Evolutionary conservation across 1,139 yeast genomes (phyloP), one percentile per base, ranked within the genome.

Genomic region (Barnettozyma hawaiiensis): DNA sequence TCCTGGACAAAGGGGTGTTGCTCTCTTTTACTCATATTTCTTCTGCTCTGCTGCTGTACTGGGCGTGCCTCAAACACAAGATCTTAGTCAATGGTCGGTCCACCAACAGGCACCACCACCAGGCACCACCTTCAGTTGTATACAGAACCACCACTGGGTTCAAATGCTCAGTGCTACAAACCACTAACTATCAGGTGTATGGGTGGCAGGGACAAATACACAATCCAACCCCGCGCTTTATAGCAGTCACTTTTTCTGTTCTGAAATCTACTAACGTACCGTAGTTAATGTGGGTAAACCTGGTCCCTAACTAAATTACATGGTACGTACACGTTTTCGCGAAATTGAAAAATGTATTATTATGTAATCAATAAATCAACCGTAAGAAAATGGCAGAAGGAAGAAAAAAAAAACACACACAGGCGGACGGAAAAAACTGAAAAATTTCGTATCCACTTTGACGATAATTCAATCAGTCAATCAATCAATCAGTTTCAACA

Each of bases 1-100:
- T 70, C 65, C 43, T 72, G 70, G 6, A 75, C 67, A 51, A 68
- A 74, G 23, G 54, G 54, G 32, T 53, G 57, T 32, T 55, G 58
- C 29, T 49, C 51, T 37, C 44, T 34, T 12, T 37, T 37, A 19
- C 44, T 41, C 44, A 41, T n/a, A n/a, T 41, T 23, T 8, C 11
- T 31, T 18, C 11, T 3, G 11, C 31, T 15, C 7, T n/a, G n/a
- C n/a, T n/a, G n/a, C n/a, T n/a, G n/a, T n/a, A n/a, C n/a, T n/a
- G n/a, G n/a, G n/a, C n/a, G n/a, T n/a, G n/a, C n/a, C n/a, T n/a
- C n/a, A n/a, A n/a, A n/a, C n/a, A n/a, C n/a, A n/a, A n/a, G n/a
- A n/a, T n/a, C n/a, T n/a, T n/a, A n/a, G n/a, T n/a, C n/a, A n/a
- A n/a, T n/a, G n/a, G n/a, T n/a, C n/a, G n/a, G n/a, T n/a, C n/a